Base-by-base conservation (phyloP, 179 eudicot species). In the Actinidia polygama region DNA sequence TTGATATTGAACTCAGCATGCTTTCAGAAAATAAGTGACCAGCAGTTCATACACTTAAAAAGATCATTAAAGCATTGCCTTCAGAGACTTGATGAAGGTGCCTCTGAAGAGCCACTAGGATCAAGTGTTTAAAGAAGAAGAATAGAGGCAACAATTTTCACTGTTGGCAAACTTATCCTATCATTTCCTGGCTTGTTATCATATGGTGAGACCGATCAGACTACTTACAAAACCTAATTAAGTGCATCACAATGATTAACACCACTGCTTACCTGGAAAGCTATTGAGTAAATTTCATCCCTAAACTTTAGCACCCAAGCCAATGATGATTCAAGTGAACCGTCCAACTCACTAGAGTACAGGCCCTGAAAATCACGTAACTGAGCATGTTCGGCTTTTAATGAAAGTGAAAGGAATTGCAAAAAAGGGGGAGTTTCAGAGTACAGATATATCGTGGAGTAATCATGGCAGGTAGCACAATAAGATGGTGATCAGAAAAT, bases 81-180 rank as follows among this genome's bases (percentile, higher is more conserved):
- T n/a, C 93, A 81, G 80, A 86, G 72, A 72, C 82, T 71, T 83
- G 85, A 82, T 83, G 85, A 85, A 79, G 99, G 94, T 55, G 92
- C 94, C 89, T 95, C 98, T 61, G 88, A 62, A 83, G 90, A 81
- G 54, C 94, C 97, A 91, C 81, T 87, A 77, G 99, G 98, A 82
- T 97, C 98, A 50, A 95, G 97, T 40, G 99, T 97, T 80, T 94
- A 97, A 69, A 95, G 91, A 78, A 95, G 94, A 81, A 94, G 85
- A 75, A 92, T 84, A 10, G 94, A 89, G 79, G 91, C 94, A 85
- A 97, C 90, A 86, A 93, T 95, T 84, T 97, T 97, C 84, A 97
- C 86, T 5, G 99, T 97, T 80, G 93, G 84, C 86, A 95, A 90
- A 85, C 93, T 93, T 84, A 90, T 90, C 73, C 98, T 98, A 86